phyloP scores from a whole-genome alignment of 345 rosid species.

The Fremontodendron californicum region DNA sequence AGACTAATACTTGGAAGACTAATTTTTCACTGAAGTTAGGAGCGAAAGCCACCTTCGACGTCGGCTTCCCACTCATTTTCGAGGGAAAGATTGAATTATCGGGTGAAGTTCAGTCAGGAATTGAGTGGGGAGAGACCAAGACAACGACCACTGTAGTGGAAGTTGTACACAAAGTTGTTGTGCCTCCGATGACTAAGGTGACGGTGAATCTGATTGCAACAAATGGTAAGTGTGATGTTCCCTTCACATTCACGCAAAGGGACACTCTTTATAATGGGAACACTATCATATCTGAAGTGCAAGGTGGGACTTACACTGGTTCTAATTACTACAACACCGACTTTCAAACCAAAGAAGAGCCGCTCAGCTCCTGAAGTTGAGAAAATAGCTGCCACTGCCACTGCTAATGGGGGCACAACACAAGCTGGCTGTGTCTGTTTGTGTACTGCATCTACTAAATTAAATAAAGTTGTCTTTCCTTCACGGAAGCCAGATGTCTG shows the following conservation, averaged over 20 bases:
- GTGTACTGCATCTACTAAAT: background rate
- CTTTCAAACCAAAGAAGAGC: background rate
- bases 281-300: background rate
- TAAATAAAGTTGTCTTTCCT: background rate
- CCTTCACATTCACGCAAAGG: background rate
- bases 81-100: background rate
- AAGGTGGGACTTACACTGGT: background rate
- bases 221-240: background rate
- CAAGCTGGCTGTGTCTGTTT: background rate
- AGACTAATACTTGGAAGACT: background rate
- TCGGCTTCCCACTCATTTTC: background rate
- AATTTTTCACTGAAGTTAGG: background rate
- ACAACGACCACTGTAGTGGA: background rate
- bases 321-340: background rate
- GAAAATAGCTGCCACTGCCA: background rate
- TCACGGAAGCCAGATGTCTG: background rate
- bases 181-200: background rate
- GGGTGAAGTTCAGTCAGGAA: background rate
- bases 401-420: too few relatives aligned
- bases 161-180: background rate
- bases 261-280: background rate
- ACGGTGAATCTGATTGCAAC: background rate
- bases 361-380: background rate
- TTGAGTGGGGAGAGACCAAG: background rate
- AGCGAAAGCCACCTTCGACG: background rate